A percentile compares a stretch with the other conserved stretches of the same genome.
Conservation (phyloP, 805 yeast species). For the Yamadazyma nakazawae region DNA sequence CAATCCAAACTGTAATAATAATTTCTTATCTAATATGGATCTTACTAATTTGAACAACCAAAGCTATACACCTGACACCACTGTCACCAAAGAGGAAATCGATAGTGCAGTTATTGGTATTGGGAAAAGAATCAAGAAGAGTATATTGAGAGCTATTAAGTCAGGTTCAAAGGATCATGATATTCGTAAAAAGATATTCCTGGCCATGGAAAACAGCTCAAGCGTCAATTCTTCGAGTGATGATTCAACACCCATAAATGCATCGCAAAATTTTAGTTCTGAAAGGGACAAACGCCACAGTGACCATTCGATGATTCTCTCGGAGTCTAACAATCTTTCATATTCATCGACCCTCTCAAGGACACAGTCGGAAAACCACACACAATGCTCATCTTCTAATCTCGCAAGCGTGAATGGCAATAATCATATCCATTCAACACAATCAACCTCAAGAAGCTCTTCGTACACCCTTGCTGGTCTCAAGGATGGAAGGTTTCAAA, state of each 20-base stretch:
- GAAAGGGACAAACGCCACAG: not conserved
- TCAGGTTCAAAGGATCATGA: conserved; percentile 26
- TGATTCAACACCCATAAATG: conserved; percentile 18
- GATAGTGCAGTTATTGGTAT: conserved; percentile 81
- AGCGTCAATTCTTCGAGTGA: conserved; percentile 27
- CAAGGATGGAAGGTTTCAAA: conserved; percentile 25
- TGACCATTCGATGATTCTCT: conserved; percentile 30
- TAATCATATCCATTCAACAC: conserved; percentile 2
- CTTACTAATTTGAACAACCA: not conserved
- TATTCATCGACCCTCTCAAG: conserved; percentile 9
- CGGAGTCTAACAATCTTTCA: conserved; percentile 21
- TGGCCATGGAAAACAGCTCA: conserved; percentile 23
- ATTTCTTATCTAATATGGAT: conserved; percentile 5
- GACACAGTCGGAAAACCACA: conserved; percentile 3
- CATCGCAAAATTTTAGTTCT: not conserved
- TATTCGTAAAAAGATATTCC: conserved; percentile 18
- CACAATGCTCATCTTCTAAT: not conserved
- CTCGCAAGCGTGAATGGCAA: not conserved
- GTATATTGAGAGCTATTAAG: conserved; percentile 42
- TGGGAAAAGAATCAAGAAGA: conserved; percentile 58
- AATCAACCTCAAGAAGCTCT: conserved; percentile 13
- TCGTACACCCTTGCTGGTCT: conserved; percentile 23
- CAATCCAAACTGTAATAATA: conserved; percentile 6
- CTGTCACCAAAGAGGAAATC: conserved; percentile 62
- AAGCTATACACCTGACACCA: conserved; percentile 32